Base-by-base conservation (phyloP, 176 grass and related monocot species). In the Zea luxurians region DNA sequence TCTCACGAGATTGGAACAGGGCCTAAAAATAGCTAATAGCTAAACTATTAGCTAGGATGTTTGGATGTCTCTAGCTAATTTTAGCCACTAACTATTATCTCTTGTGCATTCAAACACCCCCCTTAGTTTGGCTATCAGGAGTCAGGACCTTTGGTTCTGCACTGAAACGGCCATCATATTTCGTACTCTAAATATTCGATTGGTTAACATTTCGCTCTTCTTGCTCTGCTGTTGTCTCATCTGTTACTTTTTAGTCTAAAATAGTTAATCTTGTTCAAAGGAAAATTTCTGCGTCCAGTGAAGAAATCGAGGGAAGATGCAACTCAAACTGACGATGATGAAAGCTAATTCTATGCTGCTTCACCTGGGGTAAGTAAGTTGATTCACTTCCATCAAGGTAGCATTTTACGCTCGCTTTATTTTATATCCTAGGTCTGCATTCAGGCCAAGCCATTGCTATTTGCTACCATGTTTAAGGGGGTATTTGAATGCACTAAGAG, bases 241-340 rank as follows among this genome's bases (percentile, higher is more conserved):
- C 77, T 34, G 58, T 61, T 20, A 61, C 58, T 61, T 34, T 4
- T 61, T 87, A 67, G n/a, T 76, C 69, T 77, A 73, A 82, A 82
- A 70, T 81, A 77, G 44, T 64, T 77, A 70, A 35, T 80, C 73
- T 5, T 84, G n/a, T 77, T 80, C 13, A 62, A 59, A 89, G 92
- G 92, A n/a, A 83, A 88, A 81, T 12, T 83, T 71, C 76, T 78
- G 4, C 81, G 71, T 66, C 81, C 84, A 15, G 74, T 87, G 84
- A 82, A 89, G 70, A 89, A 47, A 27, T 62, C 74, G 68, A 81
- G 80, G 52, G 83, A 89, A 20, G 45, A 64, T 91, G 73, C 81
- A 70, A 57, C 76, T 71, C 83, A 89, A 76, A 89, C 81, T 52
- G 89, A 95, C 48, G 92, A 95, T 12, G 92, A 91, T n/a, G 92